A percentile compares a stretch with the other conserved stretches of the same genome.
phyloP scores from a whole-genome alignment of 202 grass and related monocot species.

The Brachypodium distachyon region DNA sequence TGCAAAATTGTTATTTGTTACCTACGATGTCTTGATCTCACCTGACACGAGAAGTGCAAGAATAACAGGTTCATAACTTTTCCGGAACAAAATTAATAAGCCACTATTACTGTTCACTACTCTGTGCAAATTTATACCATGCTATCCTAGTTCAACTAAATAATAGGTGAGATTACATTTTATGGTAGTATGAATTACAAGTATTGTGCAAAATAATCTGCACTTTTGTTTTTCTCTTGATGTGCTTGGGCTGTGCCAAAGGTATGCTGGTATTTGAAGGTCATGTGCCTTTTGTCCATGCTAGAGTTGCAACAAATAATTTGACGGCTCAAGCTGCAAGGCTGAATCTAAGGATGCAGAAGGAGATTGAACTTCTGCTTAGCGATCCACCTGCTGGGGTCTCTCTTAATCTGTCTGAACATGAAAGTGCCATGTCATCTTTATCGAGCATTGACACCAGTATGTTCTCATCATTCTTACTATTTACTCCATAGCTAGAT shows the following conservation, averaged over 20 bases:
- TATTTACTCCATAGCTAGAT: too few relatives aligned
- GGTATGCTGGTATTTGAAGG: neutral
- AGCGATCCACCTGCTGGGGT: slow-evolving; percentile 76
- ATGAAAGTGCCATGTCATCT: slow-evolving; percentile 27
- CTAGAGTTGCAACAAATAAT: neutral
- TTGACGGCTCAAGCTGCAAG: slow-evolving; percentile 67
- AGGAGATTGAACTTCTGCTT: slow-evolving; percentile 75
- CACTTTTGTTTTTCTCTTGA: neutral
- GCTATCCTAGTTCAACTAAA: neutral
- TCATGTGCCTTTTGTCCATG: neutral
- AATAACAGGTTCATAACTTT: neutral
- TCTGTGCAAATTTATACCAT: neutral
- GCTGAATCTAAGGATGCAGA: slow-evolving; percentile 78
- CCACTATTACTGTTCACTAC: neutral
- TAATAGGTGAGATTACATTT: neutral
- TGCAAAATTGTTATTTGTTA: neutral
- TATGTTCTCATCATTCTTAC: slow-evolving; percentile 34
- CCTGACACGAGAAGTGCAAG: neutral
- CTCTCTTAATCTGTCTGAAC: slow-evolving; percentile 58
- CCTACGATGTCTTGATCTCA: neutral
- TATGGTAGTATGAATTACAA: neutral
- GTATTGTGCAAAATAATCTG: neutral
- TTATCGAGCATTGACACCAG: slow-evolving; percentile 60
- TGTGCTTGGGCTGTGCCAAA: neutral
- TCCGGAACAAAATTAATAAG: neutral